These are phyloP conservation scores for Mycena olivaceomarginata DNA, from an alignment of 768 basidiomycete species.

Conservation along the genomic window DNA sequence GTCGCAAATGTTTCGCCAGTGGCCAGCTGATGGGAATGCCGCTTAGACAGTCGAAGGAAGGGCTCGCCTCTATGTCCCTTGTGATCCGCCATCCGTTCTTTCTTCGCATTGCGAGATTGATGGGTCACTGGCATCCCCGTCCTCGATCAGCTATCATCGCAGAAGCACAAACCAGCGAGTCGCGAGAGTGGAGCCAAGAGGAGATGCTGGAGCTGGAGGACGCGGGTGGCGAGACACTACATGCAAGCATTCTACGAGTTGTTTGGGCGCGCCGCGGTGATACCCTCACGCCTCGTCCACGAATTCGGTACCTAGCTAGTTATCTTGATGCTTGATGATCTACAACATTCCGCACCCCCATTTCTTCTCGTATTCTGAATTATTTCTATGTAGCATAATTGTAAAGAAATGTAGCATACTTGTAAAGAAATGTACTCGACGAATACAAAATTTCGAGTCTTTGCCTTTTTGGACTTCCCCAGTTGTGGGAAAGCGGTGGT, in stretches of 20 bases:
- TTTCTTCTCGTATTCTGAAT: no score
- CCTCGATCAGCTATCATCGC: background rate
- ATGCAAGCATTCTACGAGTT: slow-evolving; percentile 4
- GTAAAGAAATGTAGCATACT: no score
- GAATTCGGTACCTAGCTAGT: no score
- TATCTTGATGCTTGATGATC: no score
- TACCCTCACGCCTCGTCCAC: slow-evolving; percentile 2
- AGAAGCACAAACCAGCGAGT: background rate
- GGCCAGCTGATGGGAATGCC: background rate
- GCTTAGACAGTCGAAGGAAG: background rate
- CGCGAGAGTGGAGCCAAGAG: background rate
- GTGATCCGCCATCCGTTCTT: background rate
- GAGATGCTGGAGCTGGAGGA: slow-evolving; percentile 5
- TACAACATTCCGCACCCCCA: no score
- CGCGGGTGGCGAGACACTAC: background rate
- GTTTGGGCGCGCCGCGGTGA: slow-evolving; percentile 7
- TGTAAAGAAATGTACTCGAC: no score
- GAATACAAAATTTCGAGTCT: no score
- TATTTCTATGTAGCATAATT: no score
- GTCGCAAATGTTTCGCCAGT: slow-evolving; percentile 19
- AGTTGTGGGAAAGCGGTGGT: no score
- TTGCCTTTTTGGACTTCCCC: no score
- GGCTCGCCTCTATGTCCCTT: background rate
- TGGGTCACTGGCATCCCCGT: slow-evolving; percentile 7
- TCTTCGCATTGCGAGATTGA: background rate